Evolutionary conservation across 2,329 filamentous ascomycete species (phyloP), one percentile per base, ranked within the genome.

Genomic region (Talaromyces sp.): DNA sequence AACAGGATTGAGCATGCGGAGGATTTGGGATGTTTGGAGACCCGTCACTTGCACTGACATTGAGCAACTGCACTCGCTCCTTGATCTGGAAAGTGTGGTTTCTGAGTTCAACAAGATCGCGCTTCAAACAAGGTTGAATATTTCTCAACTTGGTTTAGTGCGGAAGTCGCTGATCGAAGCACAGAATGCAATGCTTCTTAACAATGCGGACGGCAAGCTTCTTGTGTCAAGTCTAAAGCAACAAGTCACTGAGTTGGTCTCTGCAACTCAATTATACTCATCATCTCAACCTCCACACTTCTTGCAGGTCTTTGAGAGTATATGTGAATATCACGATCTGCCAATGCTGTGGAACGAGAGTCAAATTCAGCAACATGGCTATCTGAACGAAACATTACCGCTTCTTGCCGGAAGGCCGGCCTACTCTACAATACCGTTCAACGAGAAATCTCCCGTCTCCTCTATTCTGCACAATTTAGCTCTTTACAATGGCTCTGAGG

Each of bases 1-100:
- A 0, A 93, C 90, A 2, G 93, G 92, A 0, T 80, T 93, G 13
- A 89, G 87, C 69, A 95, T 96, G 90, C 90, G 95, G 73, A 75
- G 80, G 9, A 82, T 96, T 5, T 96, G 93, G 94, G 85, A 86
- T 49, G 72, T 81, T 1, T 86, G 96, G 72, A 86, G 90, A 62
- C 91, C 93, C 37, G 72, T 72, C 11, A 85, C 83, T 3, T 80
- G 85, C 50, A 69, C 72, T 17, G 75, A 73, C 31, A 69, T 73
- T 61, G 67, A 69, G 7, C 76, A 79, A 63, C 66, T 79, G 49
- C 66, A 69, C 54, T 75, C 71, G 25, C 66, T 79, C 56, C 68
- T 78, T 43, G 74, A 79, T 17, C 64, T 80, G 35, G 76, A 80
- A 64, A 66, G 68, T 2, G 70, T 76, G 37, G 74, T 75, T n/a